Percentiles rank a stretch among this genome's conserved stretches.
Conservation (phyloP, 2,329 filamentous ascomycete genomes). For the Emmonsiellopsis sp. region DNA sequence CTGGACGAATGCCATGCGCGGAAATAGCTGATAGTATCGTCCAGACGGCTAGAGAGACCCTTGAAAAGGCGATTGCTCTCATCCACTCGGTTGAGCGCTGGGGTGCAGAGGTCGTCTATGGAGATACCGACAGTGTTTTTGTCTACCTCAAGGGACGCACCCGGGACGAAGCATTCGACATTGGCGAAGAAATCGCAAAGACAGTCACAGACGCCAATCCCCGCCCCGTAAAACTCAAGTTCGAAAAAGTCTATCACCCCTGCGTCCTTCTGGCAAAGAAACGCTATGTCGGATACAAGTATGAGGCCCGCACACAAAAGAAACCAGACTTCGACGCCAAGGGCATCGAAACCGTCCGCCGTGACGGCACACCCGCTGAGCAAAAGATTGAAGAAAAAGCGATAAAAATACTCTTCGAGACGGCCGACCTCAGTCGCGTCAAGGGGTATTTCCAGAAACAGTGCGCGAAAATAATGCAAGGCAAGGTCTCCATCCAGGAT, state of each 20-base stretch:
- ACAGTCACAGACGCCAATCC: slow-evolving; percentile 85
- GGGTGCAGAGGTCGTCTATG: slow-evolving; percentile 95
- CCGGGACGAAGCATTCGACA: slow-evolving; percentile 78
- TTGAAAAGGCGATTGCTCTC: slow-evolving; percentile 84
- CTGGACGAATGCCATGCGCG: slow-evolving; percentile 92
- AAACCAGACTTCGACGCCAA: slow-evolving; percentile 94
- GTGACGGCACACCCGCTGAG: slow-evolving; percentile 89
- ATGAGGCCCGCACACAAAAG: slow-evolving; percentile 65
- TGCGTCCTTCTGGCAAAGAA: slow-evolving; percentile 94
- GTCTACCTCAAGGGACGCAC: slow-evolving; percentile 81
- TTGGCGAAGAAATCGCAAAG: slow-evolving; percentile 85
- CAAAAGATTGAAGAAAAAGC: slow-evolving; percentile 95
- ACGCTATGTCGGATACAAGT: slow-evolving; percentile 96
- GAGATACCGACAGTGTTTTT: slow-evolving; percentile 93
- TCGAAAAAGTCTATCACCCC: slow-evolving; percentile 96
- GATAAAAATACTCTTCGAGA: slow-evolving; percentile 80
- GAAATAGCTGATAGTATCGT: slow-evolving; percentile 98
- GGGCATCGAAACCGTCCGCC: slow-evolving; percentile 92
- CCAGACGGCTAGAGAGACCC: slow-evolving; percentile 85
- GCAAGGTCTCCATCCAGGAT: slow-evolving; percentile 80
- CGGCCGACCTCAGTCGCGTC: slow-evolving; percentile 76
- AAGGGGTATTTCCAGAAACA: slow-evolving; percentile 86
- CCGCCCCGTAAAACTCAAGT: slow-evolving; percentile 86
- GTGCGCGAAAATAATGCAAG: slow-evolving; percentile 86
- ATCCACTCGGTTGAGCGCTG: slow-evolving; percentile 83